Conservation (phyloP, 495 filamentous ascomycete genomes). For the Tetracladium setigerum region DNA sequence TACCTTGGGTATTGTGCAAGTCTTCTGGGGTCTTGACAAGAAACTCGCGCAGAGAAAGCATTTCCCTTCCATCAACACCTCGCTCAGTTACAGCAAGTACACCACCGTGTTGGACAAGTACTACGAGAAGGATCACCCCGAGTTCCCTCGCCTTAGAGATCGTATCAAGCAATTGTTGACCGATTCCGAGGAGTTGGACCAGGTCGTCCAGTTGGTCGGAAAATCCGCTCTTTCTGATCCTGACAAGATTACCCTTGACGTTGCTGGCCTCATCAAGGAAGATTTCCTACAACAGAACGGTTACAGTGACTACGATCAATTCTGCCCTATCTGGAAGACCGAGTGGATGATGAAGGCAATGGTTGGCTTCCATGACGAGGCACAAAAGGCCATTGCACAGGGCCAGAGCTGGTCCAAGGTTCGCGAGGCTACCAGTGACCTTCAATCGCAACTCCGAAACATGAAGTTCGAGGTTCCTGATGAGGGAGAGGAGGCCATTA, state of each 20-base stretch:
- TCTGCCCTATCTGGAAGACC: conserved; percentile 99
- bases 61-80: conserved; percentile 98
- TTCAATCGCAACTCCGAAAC: conserved; percentile 71
- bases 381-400: conserved; percentile 87
- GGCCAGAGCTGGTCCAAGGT: conserved; percentile 89
- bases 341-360: conserved; percentile 99
- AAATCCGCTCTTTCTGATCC: conserved; percentile 93
- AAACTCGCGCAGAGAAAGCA: conserved; percentile 98
- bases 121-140: conserved; percentile 87
- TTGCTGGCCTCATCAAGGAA: conserved; percentile 88
- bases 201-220: conserved; percentile 97
- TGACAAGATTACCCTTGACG: conserved; percentile 97
- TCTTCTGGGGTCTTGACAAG: conserved; percentile 99
- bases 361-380: conserved; percentile 96
- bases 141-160: conserved; percentile 89
- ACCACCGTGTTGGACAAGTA: conserved; percentile 77
- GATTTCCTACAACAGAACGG: conserved; percentile 99
- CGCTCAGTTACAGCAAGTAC: conserved; percentile 96
- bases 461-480: conserved; percentile 95
- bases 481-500: conserved; percentile 65
- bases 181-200: conserved; percentile 93
- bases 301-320: conserved; percentile 98
- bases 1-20: conserved; percentile 96
- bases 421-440: conserved; percentile 78
- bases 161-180: conserved; percentile 87